Evolutionary conservation across 2,329 filamentous ascomycete species (phyloP).

Genomic region (Fusarium domesticum): DNA sequence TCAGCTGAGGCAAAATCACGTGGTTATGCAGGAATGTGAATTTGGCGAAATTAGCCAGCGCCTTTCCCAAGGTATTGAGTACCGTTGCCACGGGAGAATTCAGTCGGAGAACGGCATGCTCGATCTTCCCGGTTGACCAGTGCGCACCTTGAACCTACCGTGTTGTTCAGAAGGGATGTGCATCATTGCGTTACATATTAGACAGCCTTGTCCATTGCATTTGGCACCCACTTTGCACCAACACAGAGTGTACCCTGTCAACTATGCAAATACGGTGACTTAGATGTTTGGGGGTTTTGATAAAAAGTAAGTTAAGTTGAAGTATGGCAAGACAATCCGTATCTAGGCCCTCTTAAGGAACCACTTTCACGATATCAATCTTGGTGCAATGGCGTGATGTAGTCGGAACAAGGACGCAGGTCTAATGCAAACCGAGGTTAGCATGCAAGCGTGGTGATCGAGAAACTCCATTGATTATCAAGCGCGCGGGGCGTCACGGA

Average conservation of each 20-base stretch:
- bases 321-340: not conserved
- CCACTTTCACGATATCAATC: conserved; percentile 12
- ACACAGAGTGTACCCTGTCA: no score
- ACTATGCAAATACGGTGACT: no score
- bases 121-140: conserved; percentile 19
- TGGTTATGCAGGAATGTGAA: conserved; percentile 8
- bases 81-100: conserved; percentile 8
- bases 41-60: conserved; percentile 20
- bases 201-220: no score
- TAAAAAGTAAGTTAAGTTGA: conserved; percentile 2
- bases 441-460: no score
- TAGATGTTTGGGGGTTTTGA: no score
- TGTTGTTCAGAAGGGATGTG: conserved; percentile 1
- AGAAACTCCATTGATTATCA: no score
- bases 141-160: conserved; percentile 5
- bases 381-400: conserved; percentile 13
- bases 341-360: conserved; percentile 2
- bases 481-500: conserved; percentile 9
- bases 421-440: conserved; percentile 2
- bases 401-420: conserved; percentile 5
- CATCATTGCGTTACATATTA: no score
- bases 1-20: conserved; percentile 12
- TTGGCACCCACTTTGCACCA: no score
- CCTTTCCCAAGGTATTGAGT: not conserved
- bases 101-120: conserved; percentile 10